Evolutionary conservation across 2,329 filamentous ascomycete genomes (phyloP).

Genomic region (Trichoderma sp.): DNA sequence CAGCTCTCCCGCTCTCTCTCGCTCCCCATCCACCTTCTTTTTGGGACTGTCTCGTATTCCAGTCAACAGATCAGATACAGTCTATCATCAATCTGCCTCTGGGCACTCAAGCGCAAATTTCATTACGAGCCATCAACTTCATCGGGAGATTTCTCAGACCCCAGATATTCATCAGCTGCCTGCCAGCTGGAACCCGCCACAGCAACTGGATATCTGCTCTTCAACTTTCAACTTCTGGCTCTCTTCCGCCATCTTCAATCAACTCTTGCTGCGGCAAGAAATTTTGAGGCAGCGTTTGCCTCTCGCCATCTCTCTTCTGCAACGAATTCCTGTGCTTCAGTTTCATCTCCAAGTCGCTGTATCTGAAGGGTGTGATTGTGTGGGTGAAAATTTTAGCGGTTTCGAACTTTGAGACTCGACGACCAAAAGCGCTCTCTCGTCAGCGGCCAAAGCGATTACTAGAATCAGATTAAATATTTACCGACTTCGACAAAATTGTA

Average conservation of each 20-base stretch:
- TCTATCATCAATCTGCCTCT: neutral
- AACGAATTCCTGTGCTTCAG: neutral
- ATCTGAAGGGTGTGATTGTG: neutral
- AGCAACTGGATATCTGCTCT: neutral
- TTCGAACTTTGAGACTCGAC: neutral
- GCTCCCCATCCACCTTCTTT: conserved; percentile 30
- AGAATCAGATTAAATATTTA: neutral
- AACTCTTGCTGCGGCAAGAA: neutral
- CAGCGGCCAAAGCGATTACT: neutral
- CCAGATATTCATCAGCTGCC: neutral
- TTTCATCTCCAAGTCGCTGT: neutral
- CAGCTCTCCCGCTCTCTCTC: neutral
- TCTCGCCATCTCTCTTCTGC: neutral
- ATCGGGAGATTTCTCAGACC: conserved; percentile 11
- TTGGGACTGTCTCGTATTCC: conserved; percentile 36
- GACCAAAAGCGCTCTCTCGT: neutral
- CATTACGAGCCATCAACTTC: conserved; percentile 6
- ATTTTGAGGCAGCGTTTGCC: neutral
- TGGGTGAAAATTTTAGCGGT: neutral
- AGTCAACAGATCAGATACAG: conserved; percentile 11
- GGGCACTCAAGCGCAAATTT: conserved; percentile 19
- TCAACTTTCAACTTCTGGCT: neutral
- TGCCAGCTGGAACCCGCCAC: neutral
- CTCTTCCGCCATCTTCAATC: too few species aligned
- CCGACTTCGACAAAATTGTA: neutral